Base-by-base conservation (phyloP, 768 basidiomycete genomes). In the Gelatoporia subvermispora region DNA sequence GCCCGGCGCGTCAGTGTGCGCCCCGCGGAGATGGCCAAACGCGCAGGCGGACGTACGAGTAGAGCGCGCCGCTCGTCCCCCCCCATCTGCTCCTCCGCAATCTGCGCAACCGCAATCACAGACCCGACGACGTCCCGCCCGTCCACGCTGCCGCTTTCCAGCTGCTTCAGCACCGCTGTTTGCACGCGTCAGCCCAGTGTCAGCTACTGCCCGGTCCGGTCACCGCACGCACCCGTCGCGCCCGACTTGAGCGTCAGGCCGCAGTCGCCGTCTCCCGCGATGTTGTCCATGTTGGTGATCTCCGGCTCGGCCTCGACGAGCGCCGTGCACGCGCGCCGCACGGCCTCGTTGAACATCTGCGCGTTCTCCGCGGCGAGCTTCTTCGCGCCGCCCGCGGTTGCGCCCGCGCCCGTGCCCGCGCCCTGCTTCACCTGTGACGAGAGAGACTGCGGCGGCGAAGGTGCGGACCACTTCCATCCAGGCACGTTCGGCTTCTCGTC, bases 41-140 rank as follows among this genome's bases (percentile, higher is more conserved):
- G 40, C 24, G 44, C 24, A 48, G 21, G n/a, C 43, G 31, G 10
- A 78, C 88, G 49, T 55, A 91, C 89, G 92, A 93, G 65, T 93
- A 95, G 22, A 95, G 65, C 0, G 92, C 91, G 3, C 93, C 93
- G 54, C 85, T 88, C 5, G 93, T 94, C 28, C 93, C 93, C n/a
- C 11, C 88, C 93, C 93, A 95, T 95, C 16, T 74, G 72, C 56
- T 88, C 84, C 64, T 93, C 89, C 2, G 85, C 84, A 8, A 85
- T 79, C 54, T 81, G 75, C 2, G 93, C 79, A 50, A 94, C 79
- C 2, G 73, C 70, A 38, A 87, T 77, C 50, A 89, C 70, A 45
- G 82, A 77, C 21, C 70, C 72, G 34, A 87, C 72, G 41, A 91
- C 73, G 55, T 93, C 79, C 10, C 71, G 62, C 5, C 87, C 88